Evolutionary conservation across 768 basidiomycete species (phyloP), one percentile per base, ranked within the genome.

Genomic region (Psilocybe cubensis): DNA sequence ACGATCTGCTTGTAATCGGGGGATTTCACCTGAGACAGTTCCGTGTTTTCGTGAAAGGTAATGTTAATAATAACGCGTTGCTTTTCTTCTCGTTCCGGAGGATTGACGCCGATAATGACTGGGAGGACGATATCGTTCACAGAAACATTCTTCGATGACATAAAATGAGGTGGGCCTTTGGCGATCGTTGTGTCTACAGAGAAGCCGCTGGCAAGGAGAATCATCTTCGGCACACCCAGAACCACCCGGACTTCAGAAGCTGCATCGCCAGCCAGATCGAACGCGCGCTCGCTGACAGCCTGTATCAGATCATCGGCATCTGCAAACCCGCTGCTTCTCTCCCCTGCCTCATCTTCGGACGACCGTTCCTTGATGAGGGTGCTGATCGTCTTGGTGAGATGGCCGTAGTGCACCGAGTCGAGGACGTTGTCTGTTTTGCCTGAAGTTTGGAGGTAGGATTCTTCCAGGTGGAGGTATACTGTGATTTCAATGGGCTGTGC

Each of bases 101-200:
- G 80, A 59, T 91, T 88, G 31, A 92, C 80, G 0, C 90, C 91
- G 45, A 93, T 84, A 50, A 92, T 71, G 8, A 85, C 79, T 0
- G 78, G 76, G 10, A 87, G 66, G 2, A 71, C 60, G 12, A 92
- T 64, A 46, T 82, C 74, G 28, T 70, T 71, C 31, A 91, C 71
- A 7, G 65, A 64, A n/a, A 79, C 74, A 46, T 70, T 72, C 38
- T 70, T 67, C 25, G 56, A 45, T 14, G 23, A 31, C 11, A 52
- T 11, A 3, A 21, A 4, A 4, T 40, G 35, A 12, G 10, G 42
- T 4, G 25, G 18, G 2, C 40, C 25, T 40, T 49, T 61, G 18
- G 53, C 41, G 28, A 65, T 67, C 24, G 63, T 69, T 25, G 80
- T 72, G 24, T 82, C 77, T 2, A 84, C 66, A 3, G 67, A 66